Base-by-base conservation (phyloP, 495 filamentous ascomycete species). In the Mytilinidion resinicola region DNA sequence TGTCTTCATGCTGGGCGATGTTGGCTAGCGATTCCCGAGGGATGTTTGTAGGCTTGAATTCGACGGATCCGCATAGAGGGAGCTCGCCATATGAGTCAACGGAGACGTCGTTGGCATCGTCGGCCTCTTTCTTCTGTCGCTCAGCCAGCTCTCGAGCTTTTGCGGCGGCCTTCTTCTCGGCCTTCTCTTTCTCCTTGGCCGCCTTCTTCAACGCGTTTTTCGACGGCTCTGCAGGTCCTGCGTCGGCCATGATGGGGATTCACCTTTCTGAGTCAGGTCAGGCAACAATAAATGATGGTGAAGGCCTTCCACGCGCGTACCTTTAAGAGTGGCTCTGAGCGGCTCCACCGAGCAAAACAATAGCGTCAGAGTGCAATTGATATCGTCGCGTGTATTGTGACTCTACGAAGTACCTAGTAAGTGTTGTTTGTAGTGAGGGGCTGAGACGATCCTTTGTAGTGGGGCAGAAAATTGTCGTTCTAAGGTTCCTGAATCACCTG, bases 181-280 rank as follows among this genome's bases (percentile, higher is more conserved):
- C 59, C 76, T 86, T 86, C 53, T 82, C 81, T 69, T 82, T 82
- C 30, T 86, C 84, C 71, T 86, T 87, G 39, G 78, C 79, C 9
- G 80, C 80, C 69, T 87, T 87, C 73, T 86, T 87, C 66, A 81
- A 57, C 11, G 84, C 84, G 60, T 75, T 84, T 73, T 86, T 86
- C 65, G 82, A 85, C 14, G 80, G 76, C 20, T 25, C 41, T 43
- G 36, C 17, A 21, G 46, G 46, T 25, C 21, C 39, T 14, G 12
- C 46, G 46, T 25, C 46, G 14, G 46, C 25, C 25, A 49, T 9
- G 46, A 12, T 49, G 46, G 14, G 21, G 46, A 17, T 48, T 48
- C 44, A 4, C n/a, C n/a, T n/a, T n/a, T n/a, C n/a, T n/a, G n/a
- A n/a, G n/a, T n/a, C n/a, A 30, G 25, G 25, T 30, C 25, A 30